Evolutionary conservation across 495 filamentous ascomycete species (phyloP).

Genomic region (Aspergillus leporis): DNA sequence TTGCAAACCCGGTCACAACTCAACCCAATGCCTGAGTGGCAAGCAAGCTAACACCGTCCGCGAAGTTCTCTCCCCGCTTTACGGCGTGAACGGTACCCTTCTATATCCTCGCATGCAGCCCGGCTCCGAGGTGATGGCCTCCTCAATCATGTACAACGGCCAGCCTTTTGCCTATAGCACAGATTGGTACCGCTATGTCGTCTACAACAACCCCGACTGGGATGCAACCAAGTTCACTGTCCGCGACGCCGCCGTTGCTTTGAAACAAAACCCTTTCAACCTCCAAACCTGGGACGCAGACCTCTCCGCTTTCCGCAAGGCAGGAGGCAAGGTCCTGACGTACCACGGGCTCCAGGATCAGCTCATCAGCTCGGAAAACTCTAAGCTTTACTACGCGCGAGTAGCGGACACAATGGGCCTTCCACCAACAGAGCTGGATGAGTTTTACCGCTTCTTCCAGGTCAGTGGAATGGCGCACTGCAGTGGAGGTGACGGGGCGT

Average conservation of each 20-base stretch:
- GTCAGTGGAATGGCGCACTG: conserved; percentile 60
- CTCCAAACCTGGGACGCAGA: conserved; percentile 52
- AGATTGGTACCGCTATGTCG: conserved; percentile 56
- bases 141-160: conserved; percentile 37
- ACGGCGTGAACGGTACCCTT: conserved; percentile 50
- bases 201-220: conserved; percentile 54
- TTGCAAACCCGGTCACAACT: conserved; percentile 40
- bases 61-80: conserved; percentile 55
- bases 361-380: conserved; percentile 44
- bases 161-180: conserved; percentile 39
- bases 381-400: conserved; percentile 45
- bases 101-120: conserved; percentile 58
- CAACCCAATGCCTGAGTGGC: conserved; percentile 52
- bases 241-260: conserved; percentile 38
- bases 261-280: conserved; percentile 46
- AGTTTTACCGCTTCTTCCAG: conserved; percentile 61
- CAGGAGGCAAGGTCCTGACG: conserved; percentile 51
- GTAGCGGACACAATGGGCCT: conserved; percentile 47
- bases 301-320: conserved; percentile 40
- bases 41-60: conserved; percentile 56
- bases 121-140: conserved; percentile 37
- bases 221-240: conserved; percentile 39
- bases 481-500: conserved; percentile 51
- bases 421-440: conserved; percentile 45
- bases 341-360: conserved; percentile 52